These are phyloP conservation scores for Dionaea muscipula DNA, from an alignment of 179 eudicot genomes.

Conservation along the genomic window DNA sequence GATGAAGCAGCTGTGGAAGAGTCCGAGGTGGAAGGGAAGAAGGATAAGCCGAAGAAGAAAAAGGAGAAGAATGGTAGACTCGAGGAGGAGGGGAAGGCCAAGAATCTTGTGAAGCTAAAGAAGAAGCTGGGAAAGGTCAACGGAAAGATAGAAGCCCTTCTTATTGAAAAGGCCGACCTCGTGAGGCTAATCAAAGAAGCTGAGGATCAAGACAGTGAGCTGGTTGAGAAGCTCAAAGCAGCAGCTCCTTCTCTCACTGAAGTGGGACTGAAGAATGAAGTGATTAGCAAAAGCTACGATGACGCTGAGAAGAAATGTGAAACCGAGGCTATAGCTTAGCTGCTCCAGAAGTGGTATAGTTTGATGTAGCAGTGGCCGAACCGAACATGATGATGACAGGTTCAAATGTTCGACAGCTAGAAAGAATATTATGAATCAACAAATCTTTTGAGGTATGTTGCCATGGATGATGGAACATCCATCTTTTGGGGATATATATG, in stretches of 20 bases:
- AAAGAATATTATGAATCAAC: too few relatives aligned
- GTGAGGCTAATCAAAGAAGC: conserved; percentile 43
- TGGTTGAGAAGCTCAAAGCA: conserved; percentile 30
- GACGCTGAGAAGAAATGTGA: neutral
- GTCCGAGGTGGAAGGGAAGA: conserved; percentile 13
- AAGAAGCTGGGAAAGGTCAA: conserved; percentile 52
- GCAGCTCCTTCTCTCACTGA: conserved; percentile 1
- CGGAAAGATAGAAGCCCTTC: conserved; percentile 54
- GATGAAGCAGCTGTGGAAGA: conserved; percentile 6
- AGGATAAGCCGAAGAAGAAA: conserved; percentile 19
- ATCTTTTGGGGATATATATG: too few relatives aligned
- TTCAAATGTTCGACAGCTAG: too few relatives aligned
- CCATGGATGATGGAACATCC: too few relatives aligned
- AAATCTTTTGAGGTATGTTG: too few relatives aligned
- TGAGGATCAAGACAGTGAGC: conserved; percentile 26
- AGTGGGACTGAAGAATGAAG: conserved; percentile 10
- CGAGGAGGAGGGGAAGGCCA: conserved; percentile 25
- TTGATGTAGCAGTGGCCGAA: too few relatives aligned
- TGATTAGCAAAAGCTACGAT: neutral
- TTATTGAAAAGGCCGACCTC: conserved; percentile 46
- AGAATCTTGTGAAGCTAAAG: conserved; percentile 45
- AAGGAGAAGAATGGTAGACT: conserved; percentile 30
- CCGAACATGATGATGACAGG: too few relatives aligned
- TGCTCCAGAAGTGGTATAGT: too few relatives aligned
- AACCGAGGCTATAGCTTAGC: too few relatives aligned